These are phyloP conservation scores for Chytridiales sp. DNA, from an alignment of 371 early-diverging fungal genomes.

Conservation along the genomic window DNA sequence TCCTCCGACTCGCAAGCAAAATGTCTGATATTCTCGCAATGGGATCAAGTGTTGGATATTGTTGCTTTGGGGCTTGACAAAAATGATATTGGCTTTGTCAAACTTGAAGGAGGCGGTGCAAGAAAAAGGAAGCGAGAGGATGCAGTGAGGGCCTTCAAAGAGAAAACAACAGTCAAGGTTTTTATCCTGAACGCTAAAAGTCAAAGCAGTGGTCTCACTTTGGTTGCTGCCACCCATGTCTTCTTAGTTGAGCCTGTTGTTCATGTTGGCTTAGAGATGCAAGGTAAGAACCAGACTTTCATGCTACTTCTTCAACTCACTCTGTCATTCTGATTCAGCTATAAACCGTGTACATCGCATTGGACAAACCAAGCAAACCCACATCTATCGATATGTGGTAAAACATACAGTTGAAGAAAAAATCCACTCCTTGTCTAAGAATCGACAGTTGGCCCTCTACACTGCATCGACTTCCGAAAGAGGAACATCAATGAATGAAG, in stretches of 20 bases:
- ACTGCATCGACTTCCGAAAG: neutral
- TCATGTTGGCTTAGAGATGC: constrained; percentile 38
- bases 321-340: constrained; percentile 28
- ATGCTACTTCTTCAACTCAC: neutral
- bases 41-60: constrained; percentile 59
- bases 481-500: neutral
- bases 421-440: constrained; percentile 17
- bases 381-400: constrained; percentile 44
- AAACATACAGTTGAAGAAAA: constrained; percentile 43
- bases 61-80: constrained; percentile 47
- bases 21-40: constrained; percentile 69
- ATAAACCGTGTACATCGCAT: constrained; percentile 48
- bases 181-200: constrained; percentile 49
- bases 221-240: constrained; percentile 44
- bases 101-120: constrained; percentile 23
- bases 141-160: constrained; percentile 28
- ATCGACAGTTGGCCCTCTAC: neutral
- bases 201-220: constrained; percentile 47
- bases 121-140: constrained; percentile 23
- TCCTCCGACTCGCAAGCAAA: constrained; percentile 50
- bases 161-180: constrained; percentile 24
- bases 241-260: constrained; percentile 51
- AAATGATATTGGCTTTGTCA: constrained; percentile 57
- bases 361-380: constrained; percentile 43
- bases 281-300: constrained; percentile 24